Evolutionary conservation across 1,284 basidiomycete species (phyloP), one percentile per base, ranked within the genome.

Genomic region (Ustilago bromivora): DNA sequence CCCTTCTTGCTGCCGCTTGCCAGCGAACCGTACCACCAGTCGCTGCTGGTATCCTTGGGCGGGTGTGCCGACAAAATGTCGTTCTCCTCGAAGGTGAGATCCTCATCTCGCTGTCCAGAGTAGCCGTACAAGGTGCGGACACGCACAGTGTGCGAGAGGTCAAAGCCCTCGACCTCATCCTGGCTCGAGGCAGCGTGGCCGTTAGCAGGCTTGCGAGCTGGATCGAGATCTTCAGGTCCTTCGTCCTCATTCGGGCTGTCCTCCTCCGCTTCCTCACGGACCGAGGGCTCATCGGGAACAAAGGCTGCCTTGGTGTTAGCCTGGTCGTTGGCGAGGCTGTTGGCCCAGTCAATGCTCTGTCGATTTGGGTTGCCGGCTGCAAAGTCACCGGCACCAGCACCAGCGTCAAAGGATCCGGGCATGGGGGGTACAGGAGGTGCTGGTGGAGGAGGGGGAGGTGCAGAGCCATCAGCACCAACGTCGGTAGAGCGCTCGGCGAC

Each of bases 21-120:
- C 11, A 91, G 85, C n/a, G 89, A 92, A 46, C 95, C 96, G 85
- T 93, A 94, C 93, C 95, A 96, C 96, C 97, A 99, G 13, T 88
- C 87, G 61, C 69, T 69, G 31, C 52, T 57, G 7, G 36, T 55
- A 43, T 68, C 69, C 62, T 70, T 78, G 41, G 76, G 46, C 2
- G 72, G 72, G 38, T 78, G 65, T 4, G 71, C 71, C 23, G 88
- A 87, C 23, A 99, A 87, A 52, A 96, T 89, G 15, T 92, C 84
- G 85, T 98, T 96, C 85, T 94, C 92, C 34, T 88, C 89, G 87
- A 99, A 98, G 28, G 90, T 90, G 43, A 98, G 88, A 87, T 98
- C 95, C 77, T 96, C 95, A 19, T 90, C 88, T 15, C 95, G 91
- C 80, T 96, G 93, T 7, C 91, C 94, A 57, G 92, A 90, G 84